Evolutionary conservation across 164 flowering plant genomes (phyloP).

Genomic region (Tetrastigma voinierianum): DNA sequence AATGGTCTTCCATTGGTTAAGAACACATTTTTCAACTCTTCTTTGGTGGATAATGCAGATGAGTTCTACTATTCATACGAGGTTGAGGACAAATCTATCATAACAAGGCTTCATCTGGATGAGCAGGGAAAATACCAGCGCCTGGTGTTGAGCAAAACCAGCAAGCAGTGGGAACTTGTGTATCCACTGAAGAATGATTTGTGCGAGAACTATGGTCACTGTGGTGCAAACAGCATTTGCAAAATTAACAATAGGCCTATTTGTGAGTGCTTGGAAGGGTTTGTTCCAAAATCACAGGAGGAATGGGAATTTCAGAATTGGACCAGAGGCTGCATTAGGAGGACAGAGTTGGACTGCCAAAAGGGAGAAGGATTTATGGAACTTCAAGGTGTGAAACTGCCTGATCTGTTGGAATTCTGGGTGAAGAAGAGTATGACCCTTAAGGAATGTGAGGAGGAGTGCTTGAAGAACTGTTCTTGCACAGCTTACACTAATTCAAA

Average conservation of each 20-base stretch:
- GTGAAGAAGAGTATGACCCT: neutral
- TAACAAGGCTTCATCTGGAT: conserved; percentile 9
- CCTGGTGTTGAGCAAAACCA: conserved; percentile 8
- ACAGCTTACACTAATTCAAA: conserved; percentile 10
- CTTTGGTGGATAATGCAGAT: neutral
- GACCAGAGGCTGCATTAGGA: conserved; percentile 20
- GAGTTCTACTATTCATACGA: conserved; percentile 10
- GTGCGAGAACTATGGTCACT: conserved; percentile 16
- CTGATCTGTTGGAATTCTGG: conserved; percentile 7
- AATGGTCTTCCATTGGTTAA: neutral
- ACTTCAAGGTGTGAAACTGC: conserved; percentile 11
- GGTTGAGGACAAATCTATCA: neutral
- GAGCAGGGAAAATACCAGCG: conserved; percentile 5
- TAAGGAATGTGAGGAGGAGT: conserved; percentile 15
- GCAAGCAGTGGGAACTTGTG: conserved; percentile 3
- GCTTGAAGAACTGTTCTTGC: conserved; percentile 24
- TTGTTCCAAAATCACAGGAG: neutral
- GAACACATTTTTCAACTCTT: neutral
- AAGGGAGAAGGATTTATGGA: conserved; percentile 21
- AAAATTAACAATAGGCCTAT: neutral
- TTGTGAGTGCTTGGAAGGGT: conserved; percentile 23
- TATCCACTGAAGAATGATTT: neutral
- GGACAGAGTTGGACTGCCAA: neutral
- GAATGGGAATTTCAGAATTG: conserved; percentile 9
- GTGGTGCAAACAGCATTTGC: conserved; percentile 25